Percentiles rank a stretch among this genome's conserved stretches.
Evolutionary conservation across 495 filamentous ascomycete genomes (phyloP).

Genomic region (Mytilinidion resinicola): DNA sequence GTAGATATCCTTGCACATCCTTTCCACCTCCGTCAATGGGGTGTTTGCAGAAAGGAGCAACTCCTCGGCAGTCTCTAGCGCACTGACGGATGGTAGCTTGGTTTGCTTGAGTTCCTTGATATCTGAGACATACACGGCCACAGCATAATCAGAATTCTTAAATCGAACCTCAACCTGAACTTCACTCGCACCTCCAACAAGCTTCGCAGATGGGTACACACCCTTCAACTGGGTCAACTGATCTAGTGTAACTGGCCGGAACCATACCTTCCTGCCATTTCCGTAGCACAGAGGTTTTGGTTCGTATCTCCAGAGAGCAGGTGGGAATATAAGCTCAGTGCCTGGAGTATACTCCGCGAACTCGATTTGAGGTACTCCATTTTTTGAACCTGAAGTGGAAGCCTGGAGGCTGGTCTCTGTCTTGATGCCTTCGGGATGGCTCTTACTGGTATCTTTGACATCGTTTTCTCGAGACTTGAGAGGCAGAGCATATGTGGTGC

Average conservation of each 20-base stretch:
- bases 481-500: constrained; percentile 28
- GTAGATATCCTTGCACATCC: constrained; percentile 35
- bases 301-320: constrained; percentile 32
- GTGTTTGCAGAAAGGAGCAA: constrained; percentile 36
- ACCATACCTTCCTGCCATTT: constrained; percentile 38
- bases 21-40: constrained; percentile 35
- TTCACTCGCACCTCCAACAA: constrained; percentile 38
- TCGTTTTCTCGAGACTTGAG: constrained; percentile 29
- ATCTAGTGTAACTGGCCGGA: constrained; percentile 36
- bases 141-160: constrained; percentile 34
- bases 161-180: constrained; percentile 39
- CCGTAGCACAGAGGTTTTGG: constrained; percentile 35
- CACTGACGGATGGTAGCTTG: constrained; percentile 15
- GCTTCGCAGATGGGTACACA: constrained; percentile 36
- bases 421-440: constrained; percentile 12
- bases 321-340: constrained; percentile 38
- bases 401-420: constrained; percentile 18
- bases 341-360: constrained; percentile 35
- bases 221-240: constrained; percentile 38
- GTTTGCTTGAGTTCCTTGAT: constrained; percentile 37
- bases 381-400: constrained; percentile 4
- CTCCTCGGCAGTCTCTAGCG: constrained; percentile 16
- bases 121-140: constrained; percentile 39
- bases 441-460: background rate
- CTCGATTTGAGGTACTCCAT: constrained; percentile 32